These are phyloP conservation scores for Geotrichum aggregatum DNA, from an alignment of 1,139 yeast species.

Conservation along the genomic window DNA sequence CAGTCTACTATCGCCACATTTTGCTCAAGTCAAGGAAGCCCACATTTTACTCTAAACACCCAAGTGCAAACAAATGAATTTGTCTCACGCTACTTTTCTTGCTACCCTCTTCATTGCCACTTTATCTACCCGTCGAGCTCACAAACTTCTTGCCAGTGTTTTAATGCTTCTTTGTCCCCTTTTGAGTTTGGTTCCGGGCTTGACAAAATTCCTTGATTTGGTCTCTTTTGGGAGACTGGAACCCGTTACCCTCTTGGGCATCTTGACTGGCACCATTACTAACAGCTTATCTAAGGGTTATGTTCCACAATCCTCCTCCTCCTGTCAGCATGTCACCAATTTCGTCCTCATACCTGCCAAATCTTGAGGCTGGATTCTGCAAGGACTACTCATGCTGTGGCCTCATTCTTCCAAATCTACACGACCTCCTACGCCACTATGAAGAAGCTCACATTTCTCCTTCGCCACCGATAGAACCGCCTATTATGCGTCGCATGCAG, in stretches of 20 bases:
- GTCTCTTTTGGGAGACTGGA: not conserved
- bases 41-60: too few relatives aligned
- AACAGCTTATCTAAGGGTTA: slow-evolving; percentile 26
- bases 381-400: slow-evolving; percentile 97
- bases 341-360: slow-evolving; percentile 74
- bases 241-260: not conserved
- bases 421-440: slow-evolving; percentile 87
- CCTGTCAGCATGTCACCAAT: slow-evolving; percentile 49
- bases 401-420: slow-evolving; percentile 81
- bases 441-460: slow-evolving; percentile 93
- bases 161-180: not conserved
- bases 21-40: too few relatives aligned
- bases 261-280: not conserved
- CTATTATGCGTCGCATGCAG: slow-evolving; percentile 41
- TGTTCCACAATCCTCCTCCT: slow-evolving; percentile 34
- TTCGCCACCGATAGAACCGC: slow-evolving; percentile 50
- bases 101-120: too few relatives aligned
- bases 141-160: slow-evolving; percentile 25
- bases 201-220: slow-evolving; percentile 4
- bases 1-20: too few relatives aligned
- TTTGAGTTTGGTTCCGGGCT: not conserved
- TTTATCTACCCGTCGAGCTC: not conserved
- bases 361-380: slow-evolving; percentile 91
- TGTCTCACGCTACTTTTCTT: not conserved
- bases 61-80: not conserved